Percentiles rank a stretch among this genome's conserved stretches.
Conservation (phyloP, 2,329 filamentous ascomycete species). For the Epichloe sp. region DNA sequence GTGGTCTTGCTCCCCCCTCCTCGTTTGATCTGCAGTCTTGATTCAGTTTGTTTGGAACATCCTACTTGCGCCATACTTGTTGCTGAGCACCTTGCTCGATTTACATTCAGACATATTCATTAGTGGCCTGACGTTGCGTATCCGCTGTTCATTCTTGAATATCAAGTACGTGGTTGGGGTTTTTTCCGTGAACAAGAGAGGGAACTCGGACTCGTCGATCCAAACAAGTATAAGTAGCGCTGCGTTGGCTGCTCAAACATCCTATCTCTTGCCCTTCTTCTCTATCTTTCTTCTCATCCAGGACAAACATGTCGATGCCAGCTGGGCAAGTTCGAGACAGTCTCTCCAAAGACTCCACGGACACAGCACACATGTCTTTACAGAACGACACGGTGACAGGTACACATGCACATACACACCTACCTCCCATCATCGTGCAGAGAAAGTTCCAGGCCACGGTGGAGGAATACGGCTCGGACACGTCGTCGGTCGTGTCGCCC, state of each 20-base stretch:
- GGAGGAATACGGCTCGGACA: constrained; percentile 9
- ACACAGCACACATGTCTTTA: background rate
- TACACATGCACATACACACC: background rate
- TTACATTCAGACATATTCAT: too few relatives aligned
- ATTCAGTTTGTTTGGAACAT: background rate
- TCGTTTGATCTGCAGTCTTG: background rate
- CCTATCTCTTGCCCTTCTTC: background rate
- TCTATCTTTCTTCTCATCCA: background rate
- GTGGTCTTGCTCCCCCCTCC: background rate
- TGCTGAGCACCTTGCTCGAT: too few relatives aligned
- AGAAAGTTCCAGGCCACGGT: constrained; percentile 10
- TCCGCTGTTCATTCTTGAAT: too few relatives aligned
- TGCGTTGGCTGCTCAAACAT: too few relatives aligned
- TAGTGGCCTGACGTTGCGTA: too few relatives aligned
- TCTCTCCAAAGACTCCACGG: background rate
- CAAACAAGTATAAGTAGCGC: too few relatives aligned
- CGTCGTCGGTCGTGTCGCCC: background rate
- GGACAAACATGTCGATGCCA: background rate
- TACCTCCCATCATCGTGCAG: background rate
- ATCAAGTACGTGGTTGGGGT: too few relatives aligned
- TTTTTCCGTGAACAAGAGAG: too few relatives aligned
- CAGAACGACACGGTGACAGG: background rate
- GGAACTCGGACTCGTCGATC: too few relatives aligned
- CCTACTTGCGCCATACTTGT: background rate
- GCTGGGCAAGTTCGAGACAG: background rate